Conservation (phyloP, 2,329 filamentous ascomycete species). For the Thelonectria rubi region DNA sequence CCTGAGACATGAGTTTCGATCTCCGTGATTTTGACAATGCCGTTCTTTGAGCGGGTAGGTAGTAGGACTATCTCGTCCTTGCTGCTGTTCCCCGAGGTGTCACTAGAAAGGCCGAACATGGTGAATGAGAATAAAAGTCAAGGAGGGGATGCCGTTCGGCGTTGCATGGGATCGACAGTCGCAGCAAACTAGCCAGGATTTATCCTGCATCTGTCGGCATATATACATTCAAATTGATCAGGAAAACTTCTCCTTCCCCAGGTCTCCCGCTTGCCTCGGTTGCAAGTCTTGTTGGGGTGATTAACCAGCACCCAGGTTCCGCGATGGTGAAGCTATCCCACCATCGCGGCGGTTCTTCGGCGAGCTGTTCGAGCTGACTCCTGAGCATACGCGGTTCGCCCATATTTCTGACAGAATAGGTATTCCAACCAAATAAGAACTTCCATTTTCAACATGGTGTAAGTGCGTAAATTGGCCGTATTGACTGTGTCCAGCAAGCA, state of each 20-base stretch:
- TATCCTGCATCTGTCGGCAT: conserved; percentile 17
- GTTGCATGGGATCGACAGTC: conserved; percentile 24
- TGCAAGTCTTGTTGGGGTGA: conserved; percentile 24
- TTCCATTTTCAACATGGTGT: background rate
- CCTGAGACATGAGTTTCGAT: conserved; percentile 28
- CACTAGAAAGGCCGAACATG: conserved; percentile 32
- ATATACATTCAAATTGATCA: conserved; percentile 8
- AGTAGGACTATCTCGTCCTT: conserved; percentile 35
- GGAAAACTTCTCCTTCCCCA: background rate
- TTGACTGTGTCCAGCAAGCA: background rate
- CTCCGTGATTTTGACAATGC: conserved; percentile 30
- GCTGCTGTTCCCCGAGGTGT: conserved; percentile 30
- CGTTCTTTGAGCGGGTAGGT: conserved; percentile 25
- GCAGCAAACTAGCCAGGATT: conserved; percentile 22
- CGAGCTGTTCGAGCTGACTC: conserved; percentile 9
- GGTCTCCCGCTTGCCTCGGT: conserved; percentile 9
- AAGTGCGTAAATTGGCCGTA: background rate
- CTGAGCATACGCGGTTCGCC: background rate
- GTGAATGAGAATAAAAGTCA: conserved; percentile 11
- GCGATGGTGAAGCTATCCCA: conserved; percentile 9
- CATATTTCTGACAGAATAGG: background rate
- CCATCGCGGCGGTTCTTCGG: conserved; percentile 34
- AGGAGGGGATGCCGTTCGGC: conserved; percentile 36
- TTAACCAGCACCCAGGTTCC: conserved; percentile 35
- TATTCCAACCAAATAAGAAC: background rate